These are phyloP conservation scores for Globisporangium paddicum DNA, from an alignment of 352 stramenopile genomes.

Conservation along the genomic window DNA sequence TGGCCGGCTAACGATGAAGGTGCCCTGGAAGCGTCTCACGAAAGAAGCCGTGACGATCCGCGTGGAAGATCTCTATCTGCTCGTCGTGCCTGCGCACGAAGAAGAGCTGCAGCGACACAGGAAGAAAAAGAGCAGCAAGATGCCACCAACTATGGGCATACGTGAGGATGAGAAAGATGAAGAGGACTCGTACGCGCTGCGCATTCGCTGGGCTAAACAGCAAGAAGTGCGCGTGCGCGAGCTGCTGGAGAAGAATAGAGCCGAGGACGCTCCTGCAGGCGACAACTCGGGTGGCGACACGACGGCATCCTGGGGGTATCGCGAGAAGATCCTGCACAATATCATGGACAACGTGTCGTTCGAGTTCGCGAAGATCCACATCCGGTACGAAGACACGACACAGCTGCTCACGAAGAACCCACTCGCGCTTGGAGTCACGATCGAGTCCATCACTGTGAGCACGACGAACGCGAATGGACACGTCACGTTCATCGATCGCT, in stretches of 20 bases:
- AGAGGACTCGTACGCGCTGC: slow-evolving; percentile 55
- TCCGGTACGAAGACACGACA: slow-evolving; percentile 78
- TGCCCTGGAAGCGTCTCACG: slow-evolving; percentile 81
- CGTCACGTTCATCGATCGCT: slow-evolving; percentile 71
- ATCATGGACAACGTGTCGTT: slow-evolving; percentile 83
- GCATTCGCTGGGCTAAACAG: slow-evolving; percentile 72
- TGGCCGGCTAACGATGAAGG: slow-evolving; percentile 67
- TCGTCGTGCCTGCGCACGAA: slow-evolving; percentile 64
- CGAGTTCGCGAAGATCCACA: slow-evolving; percentile 78
- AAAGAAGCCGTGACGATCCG: slow-evolving; percentile 74
- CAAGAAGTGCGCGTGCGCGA: slow-evolving; percentile 77
- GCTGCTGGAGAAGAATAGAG: slow-evolving; percentile 65
- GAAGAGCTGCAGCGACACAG: slow-evolving; percentile 39
- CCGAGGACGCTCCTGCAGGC: slow-evolving; percentile 27
- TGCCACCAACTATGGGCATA: not conserved
- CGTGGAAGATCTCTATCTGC: slow-evolving; percentile 70
- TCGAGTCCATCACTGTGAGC: slow-evolving; percentile 63
- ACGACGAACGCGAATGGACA: slow-evolving; percentile 83
- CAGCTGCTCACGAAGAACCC: slow-evolving; percentile 51
- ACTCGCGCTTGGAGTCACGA: slow-evolving; percentile 64
- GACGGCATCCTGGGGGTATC: slow-evolving; percentile 63
- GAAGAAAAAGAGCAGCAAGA: slow-evolving; percentile 2
- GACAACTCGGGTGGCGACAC: slow-evolving; percentile 24
- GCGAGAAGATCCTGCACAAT: slow-evolving; percentile 79
- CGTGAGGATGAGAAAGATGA: slow-evolving; percentile 19